These are phyloP conservation scores for Penicillium sp. DNA, from an alignment of 2,329 filamentous ascomycete genomes.

Conservation along the genomic window DNA sequence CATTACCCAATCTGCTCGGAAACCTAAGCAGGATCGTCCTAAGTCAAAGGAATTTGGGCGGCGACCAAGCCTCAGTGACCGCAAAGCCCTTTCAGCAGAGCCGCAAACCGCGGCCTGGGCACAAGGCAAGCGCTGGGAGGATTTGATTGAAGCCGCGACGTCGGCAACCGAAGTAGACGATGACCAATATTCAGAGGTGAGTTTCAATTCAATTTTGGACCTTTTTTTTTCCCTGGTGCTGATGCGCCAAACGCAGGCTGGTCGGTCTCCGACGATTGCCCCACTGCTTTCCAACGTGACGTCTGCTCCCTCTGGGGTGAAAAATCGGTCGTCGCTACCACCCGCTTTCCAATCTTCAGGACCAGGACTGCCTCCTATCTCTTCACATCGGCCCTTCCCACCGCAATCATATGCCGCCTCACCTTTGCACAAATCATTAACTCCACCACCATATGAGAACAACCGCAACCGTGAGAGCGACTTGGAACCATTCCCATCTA, in stretches of 20 bases:
- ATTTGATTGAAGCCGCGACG: conserved; percentile 89
- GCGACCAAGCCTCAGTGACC: conserved; percentile 69
- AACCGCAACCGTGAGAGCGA: conserved; percentile 51
- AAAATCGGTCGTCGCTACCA: conserved; percentile 62
- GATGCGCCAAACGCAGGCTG: conserved; percentile 33
- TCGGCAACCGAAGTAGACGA: conserved; percentile 89
- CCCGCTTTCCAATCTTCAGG: conserved; percentile 54
- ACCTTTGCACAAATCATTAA: conserved; percentile 84
- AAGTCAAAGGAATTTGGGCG: conserved; percentile 73
- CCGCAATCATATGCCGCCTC: conserved; percentile 71
- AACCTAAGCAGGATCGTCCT: conserved; percentile 75
- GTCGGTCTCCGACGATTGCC: conserved; percentile 41
- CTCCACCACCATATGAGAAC: conserved; percentile 70
- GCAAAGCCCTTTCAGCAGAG: conserved; percentile 84
- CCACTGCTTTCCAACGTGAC: conserved; percentile 40
- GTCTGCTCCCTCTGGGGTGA: conserved; percentile 40
- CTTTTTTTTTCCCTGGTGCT: conserved; percentile 46
- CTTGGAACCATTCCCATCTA: conserved; percentile 80
- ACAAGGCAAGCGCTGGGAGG: conserved; percentile 90
- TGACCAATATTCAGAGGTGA: conserved; percentile 76
- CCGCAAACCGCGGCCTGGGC: conserved; percentile 68
- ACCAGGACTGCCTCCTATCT: conserved; percentile 38
- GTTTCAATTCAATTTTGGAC: conserved; percentile 39
- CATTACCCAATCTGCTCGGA: conserved; percentile 72
- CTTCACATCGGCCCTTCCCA: conserved; percentile 46